Evolutionary conservation across 176 grass and related monocot genomes (phyloP), one percentile per base, ranked within the genome.

Genomic region (Cenchrus purpureus): DNA sequence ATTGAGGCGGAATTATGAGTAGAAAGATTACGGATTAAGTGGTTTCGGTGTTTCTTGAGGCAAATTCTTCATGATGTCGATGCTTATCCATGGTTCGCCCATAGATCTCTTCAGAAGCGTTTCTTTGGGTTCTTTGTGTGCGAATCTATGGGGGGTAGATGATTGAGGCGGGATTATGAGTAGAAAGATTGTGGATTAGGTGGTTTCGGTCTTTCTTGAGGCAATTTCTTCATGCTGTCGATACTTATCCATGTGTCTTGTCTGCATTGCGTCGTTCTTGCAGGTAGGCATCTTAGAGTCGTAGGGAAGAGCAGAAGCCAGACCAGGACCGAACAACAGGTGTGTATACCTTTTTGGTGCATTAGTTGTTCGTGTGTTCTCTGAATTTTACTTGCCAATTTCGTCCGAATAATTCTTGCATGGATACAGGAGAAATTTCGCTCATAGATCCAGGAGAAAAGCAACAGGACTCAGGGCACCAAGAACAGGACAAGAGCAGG

Each of bases 401-500:
- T 74, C 10, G 56, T 32, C n/a, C 2, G 10, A 19, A 76, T 20
- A 37, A 10, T n/a, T 80, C 19, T 72, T 80, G 34, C 57, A 44
- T 42, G 25, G 17, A 53, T 87, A 12, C 50, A 66, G 37, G 63
- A 70, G 53, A 59, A 77, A 45, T 25, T 68, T 68, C 50, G 29
- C 58, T 2, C 43, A 14, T 17, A 58, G 68, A 58, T 72, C 8
- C 56, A 54, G 79, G 48, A 69, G 69, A 68, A 69, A 16, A 44
- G 61, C 16, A 45, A 11, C 4, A 81, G 70, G 50, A 59, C 60
- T 17, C 16, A 6, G 22, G 22, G 4, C 10, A 52, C 43, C 40
- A 57, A 66, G 58, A 86, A 65, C 7, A 57, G 34, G 49, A 66
- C 37, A 71, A 80, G 56, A 29, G 19, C 48, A 81, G 60, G 56